Conservation (phyloP, 495 filamentous ascomycete genomes). For the Xylaria palmicola region DNA sequence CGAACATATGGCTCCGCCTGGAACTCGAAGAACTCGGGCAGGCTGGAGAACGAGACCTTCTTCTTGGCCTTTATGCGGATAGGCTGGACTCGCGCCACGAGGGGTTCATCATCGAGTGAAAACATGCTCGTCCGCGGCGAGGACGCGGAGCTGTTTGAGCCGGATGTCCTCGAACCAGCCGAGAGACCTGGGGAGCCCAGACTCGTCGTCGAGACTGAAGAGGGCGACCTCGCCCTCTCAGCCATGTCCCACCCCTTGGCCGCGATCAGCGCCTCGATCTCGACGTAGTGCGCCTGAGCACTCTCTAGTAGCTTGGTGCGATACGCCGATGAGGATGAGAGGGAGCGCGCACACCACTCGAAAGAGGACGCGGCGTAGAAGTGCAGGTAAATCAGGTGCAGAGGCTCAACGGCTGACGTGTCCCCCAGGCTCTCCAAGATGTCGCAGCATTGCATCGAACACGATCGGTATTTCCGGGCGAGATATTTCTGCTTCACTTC, state of each 20-base stretch:
- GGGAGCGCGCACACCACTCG: constrained; percentile 50
- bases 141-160: constrained; percentile 38
- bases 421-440: constrained; percentile 46
- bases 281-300: constrained; percentile 47
- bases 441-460: constrained; percentile 45
- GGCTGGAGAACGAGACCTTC: constrained; percentile 53
- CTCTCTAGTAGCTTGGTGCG: constrained; percentile 47
- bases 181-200: constrained; percentile 46
- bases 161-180: constrained; percentile 43
- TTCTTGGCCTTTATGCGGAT: constrained; percentile 38
- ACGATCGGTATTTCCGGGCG: constrained; percentile 44
- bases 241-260: constrained; percentile 36
- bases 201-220: constrained; percentile 39
- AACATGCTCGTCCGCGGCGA: constrained; percentile 45
- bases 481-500: constrained; percentile 49
- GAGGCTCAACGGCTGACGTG: constrained; percentile 40
- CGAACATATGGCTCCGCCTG: constrained; percentile 43
- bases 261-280: constrained; percentile 42
- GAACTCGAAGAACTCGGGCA: constrained; percentile 35
- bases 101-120: constrained; percentile 36
- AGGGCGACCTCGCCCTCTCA: constrained; percentile 31
- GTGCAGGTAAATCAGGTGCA: constrained; percentile 52
- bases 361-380: constrained; percentile 55
- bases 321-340: constrained; percentile 40
- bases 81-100: constrained; percentile 16